Evolutionary conservation across 495 filamentous ascomycete species (phyloP).

Genomic region (Xylaria palmicola): DNA sequence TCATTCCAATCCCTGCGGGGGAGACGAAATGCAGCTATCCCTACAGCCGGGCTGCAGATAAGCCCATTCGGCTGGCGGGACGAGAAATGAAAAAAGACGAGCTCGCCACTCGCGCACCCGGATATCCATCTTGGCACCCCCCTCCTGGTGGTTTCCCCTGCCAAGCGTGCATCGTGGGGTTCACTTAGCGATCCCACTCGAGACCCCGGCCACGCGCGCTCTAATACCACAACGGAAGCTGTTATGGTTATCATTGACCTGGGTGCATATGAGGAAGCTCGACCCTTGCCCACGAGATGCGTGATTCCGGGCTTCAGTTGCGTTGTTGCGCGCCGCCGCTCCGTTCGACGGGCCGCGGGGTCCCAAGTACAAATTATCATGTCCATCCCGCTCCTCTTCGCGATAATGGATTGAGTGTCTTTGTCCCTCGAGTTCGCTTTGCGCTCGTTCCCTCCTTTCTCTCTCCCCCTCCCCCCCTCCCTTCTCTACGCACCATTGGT

Average conservation of each 20-base stretch:
- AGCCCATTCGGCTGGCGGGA: background rate
- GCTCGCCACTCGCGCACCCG: background rate
- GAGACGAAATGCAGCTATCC: background rate
- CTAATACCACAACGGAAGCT: constrained; percentile 17
- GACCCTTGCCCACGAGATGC: background rate
- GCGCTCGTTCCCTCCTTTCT: constrained; percentile 6
- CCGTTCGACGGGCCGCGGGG: background rate
- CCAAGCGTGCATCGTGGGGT: constrained; percentile 15
- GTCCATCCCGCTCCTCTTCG: background rate
- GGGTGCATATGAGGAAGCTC: background rate
- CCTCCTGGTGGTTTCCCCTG: constrained; percentile 1
- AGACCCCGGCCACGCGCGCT: background rate
- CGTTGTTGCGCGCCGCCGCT: background rate
- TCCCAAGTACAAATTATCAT: constrained; percentile 12
- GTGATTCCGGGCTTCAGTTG: constrained; percentile 14
- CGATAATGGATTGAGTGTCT: background rate
- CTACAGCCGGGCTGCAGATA: constrained; percentile 1
- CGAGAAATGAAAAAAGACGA: background rate
- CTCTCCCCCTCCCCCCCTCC: constrained; percentile 11
- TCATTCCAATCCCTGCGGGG: background rate
- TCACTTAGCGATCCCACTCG: constrained; percentile 7
- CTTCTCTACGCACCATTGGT: constrained; percentile 14
- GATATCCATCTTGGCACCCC: constrained; percentile 5
- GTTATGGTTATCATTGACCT: background rate
- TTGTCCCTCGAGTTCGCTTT: background rate